phyloP scores from a whole-genome alignment of 2,329 filamentous ascomycete species.

The Parasarocladium wereldwijsianum region DNA sequence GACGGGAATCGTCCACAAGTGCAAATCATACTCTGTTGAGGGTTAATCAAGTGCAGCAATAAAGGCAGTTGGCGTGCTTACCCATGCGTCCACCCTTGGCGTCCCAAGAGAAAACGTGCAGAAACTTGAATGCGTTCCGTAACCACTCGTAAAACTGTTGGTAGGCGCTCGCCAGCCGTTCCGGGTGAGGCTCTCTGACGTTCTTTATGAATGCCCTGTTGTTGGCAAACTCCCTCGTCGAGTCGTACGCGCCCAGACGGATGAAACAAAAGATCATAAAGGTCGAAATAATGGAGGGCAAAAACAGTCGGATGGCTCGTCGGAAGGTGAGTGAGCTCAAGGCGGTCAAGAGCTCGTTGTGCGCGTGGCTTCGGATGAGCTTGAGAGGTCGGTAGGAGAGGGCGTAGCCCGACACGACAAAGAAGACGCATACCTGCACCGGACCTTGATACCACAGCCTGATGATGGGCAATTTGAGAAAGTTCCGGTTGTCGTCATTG shows the following conservation, averaged over 20 bases:
- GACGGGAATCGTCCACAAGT: slow-evolving; percentile 49
- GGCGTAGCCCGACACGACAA: slow-evolving; percentile 47
- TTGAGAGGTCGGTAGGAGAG: slow-evolving; percentile 38
- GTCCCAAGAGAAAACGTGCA: slow-evolving; percentile 37
- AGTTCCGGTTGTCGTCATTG: slow-evolving; percentile 26
- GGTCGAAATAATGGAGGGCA: slow-evolving; percentile 35
- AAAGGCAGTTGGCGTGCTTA: slow-evolving; percentile 16
- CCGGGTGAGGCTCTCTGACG: slow-evolving; percentile 32
- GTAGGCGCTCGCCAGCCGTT: slow-evolving; percentile 18
- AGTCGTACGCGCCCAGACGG: slow-evolving; percentile 31
- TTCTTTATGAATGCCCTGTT: slow-evolving; percentile 30
- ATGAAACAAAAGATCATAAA: slow-evolving; percentile 29
- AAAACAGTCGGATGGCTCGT: slow-evolving; percentile 33
- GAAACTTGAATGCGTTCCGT: slow-evolving; percentile 30
- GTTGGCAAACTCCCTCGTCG: slow-evolving; percentile 28
- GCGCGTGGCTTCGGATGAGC: slow-evolving; percentile 22
- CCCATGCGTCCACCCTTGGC: slow-evolving; percentile 29
- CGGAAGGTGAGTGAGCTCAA: slow-evolving; percentile 37
- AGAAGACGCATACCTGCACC: slow-evolving; percentile 45
- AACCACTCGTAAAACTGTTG: slow-evolving; percentile 31
- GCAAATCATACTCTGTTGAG: slow-evolving; percentile 32
- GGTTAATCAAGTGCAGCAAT: too few species aligned
- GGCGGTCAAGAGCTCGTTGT: slow-evolving; percentile 25
- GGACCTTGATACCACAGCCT: slow-evolving; percentile 39
- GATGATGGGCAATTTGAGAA: slow-evolving; percentile 38